A percentile compares a stretch with the other conserved stretches of the same genome.
phyloP scores from a whole-genome alignment of 208 protist species.

The Tetramitus jugosus region DNA sequence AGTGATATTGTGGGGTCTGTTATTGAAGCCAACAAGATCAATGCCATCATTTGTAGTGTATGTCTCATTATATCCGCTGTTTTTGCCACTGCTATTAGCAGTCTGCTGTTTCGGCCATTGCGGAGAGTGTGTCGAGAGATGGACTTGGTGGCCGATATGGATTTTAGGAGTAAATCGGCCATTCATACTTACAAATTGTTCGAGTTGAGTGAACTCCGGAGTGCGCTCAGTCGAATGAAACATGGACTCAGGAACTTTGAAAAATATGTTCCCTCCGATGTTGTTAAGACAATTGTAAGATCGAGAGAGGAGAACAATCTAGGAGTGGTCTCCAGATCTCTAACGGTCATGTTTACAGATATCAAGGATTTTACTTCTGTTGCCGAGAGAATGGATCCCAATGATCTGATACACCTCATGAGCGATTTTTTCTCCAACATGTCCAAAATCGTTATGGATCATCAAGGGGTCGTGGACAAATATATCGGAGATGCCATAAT shows the following conservation, averaged over 20 bases:
- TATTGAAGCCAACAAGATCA: neutral
- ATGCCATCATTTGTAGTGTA: neutral
- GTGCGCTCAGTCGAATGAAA: neutral
- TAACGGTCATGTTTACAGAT: slow-evolving; percentile 18
- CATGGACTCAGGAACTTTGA: neutral
- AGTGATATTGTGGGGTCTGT: neutral
- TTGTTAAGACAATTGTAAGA: neutral
- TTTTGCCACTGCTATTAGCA: neutral
- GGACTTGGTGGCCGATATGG: neutral
- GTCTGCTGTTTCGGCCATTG: neutral
- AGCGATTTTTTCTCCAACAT: neutral
- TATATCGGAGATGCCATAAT: slow-evolving; percentile 21
- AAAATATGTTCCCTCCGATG: neutral
- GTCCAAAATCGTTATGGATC: neutral
- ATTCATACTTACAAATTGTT: neutral
- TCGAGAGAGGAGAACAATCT: neutral
- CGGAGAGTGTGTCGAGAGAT: neutral
- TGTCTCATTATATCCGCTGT: neutral
- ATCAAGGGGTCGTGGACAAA: slow-evolving; percentile 11
- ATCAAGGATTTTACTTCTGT: slow-evolving; percentile 16
- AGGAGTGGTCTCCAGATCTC: neutral
- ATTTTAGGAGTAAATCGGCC: neutral
- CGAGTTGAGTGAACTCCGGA: neutral
- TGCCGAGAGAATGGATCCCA: neutral
- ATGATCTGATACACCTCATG: neutral